phyloP scores from a whole-genome alignment of 306 rosid species.

The Benincasa hispida region DNA sequence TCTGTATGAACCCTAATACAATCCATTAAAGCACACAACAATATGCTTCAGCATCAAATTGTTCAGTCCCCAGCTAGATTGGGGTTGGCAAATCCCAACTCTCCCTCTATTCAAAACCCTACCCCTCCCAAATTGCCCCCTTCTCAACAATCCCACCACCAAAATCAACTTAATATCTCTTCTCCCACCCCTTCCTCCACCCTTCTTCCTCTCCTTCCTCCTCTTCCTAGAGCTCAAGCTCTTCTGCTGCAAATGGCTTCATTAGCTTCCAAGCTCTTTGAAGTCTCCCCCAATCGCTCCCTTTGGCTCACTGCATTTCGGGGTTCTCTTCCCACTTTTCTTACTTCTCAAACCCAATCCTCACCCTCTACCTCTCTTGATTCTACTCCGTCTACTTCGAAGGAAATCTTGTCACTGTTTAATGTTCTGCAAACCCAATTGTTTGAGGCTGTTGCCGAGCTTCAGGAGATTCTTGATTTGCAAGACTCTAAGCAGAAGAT shows the following conservation, averaged over 20 bases:
- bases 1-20: not conserved
- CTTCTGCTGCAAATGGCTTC: constrained; percentile 82
- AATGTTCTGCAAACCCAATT: constrained; percentile 65
- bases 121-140: constrained; percentile 65
- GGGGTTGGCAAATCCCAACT: constrained; percentile 67
- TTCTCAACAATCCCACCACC: constrained; percentile 24
- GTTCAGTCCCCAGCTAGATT: constrained; percentile 84
- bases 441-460: constrained; percentile 78
- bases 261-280: constrained; percentile 58
- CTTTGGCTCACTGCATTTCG: constrained; percentile 68
- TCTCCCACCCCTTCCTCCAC: constrained; percentile 30
- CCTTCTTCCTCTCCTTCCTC: constrained; percentile 73
- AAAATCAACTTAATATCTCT: constrained; percentile 4
- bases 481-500: constrained; percentile 69
- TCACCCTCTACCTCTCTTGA: constrained; percentile 24
- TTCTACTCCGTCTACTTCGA: constrained; percentile 46
- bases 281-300: constrained; percentile 60
- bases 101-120: constrained; percentile 61
- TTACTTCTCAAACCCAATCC: constrained; percentile 40
- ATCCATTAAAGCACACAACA: not conserved
- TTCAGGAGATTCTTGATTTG: constrained; percentile 81
- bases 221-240: constrained; percentile 80
- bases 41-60: constrained; percentile 70
- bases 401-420: constrained; percentile 58
- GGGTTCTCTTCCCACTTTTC: constrained; percentile 66